Evolutionary conservation across 225 moss, liverwort and hornwort species (phyloP), one percentile per base, ranked within the genome.

Genomic region (Rhytidiadelphus loreus): DNA sequence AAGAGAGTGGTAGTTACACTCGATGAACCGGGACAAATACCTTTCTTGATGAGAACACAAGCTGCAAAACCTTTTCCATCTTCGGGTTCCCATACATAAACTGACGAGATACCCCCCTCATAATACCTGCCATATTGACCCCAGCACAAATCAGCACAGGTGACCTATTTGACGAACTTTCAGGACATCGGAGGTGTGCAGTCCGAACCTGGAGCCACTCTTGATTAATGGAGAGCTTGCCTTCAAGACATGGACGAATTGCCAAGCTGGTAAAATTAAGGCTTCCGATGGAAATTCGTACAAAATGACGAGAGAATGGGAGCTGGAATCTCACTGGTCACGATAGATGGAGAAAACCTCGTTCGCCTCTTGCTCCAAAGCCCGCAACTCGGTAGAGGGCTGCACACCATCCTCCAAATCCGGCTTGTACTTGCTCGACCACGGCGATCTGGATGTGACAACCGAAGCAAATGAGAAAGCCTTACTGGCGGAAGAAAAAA

Each of bases 61-160:
- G 97, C 97, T 83, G 90, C 93, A 89, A 97, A 96, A 81, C 97
- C 98, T 55, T 90, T 91, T 57, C 93, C 97, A 88, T 96, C 92
- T 91, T 97, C 96, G 80, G 96, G 93, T 84, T 98, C 97, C 97
- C 95, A 97, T 88, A 95, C 90, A 87, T 96, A 97, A 85, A 97
- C 98, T 58, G 97, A 98, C n/a, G 98, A 98, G 77, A 96, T 96
- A 46, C 96, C 98, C 84, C 97, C 98, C 93, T 98, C 98, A 88
- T 98, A 98, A 78, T 98, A 98, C 91, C 96, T 97, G 92, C 60
- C 80, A 71, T 69, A 83, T 89, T 65, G 52, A 87, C 12, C 80
- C 64, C 81, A 90, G 52, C 64, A 75, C 32, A 79, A 77, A 28
- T 78, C 83, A 89, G 58, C 55, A 91, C 39, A 29, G 13, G 55